Evolutionary conservation across 129 eudicot genomes (phyloP).

Genomic region (Flaveria linearis): DNA sequence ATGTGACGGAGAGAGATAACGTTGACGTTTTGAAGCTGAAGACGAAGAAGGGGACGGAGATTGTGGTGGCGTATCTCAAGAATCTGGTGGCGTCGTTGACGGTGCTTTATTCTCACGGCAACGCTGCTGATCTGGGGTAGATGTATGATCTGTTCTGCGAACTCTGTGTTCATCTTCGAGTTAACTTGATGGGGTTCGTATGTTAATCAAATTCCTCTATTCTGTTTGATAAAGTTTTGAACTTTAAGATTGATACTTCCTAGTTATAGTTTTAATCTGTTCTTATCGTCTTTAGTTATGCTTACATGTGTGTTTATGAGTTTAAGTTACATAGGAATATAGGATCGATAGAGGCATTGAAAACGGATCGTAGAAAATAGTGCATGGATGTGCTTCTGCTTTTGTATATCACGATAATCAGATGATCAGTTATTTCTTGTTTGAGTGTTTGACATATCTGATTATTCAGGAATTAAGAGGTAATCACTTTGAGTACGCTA

Average conservation of each 20-base stretch:
- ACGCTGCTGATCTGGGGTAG: constrained; percentile 98
- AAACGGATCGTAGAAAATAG: too few relatives aligned
- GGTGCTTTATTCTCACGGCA: constrained; percentile 89
- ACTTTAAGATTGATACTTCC: background rate
- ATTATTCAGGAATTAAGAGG: background rate
- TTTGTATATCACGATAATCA: background rate
- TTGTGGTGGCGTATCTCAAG: constrained; percentile 72
- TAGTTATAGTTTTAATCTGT: background rate
- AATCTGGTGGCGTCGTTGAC: constrained; percentile 78
- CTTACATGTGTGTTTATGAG: too few relatives aligned
- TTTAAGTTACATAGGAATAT: too few relatives aligned
- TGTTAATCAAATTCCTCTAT: background rate
- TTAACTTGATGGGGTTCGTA: constrained; percentile 84
- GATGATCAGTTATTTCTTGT: background rate
- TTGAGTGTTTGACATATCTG: background rate
- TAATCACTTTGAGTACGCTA: background rate
- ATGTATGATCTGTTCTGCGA: constrained; percentile 83
- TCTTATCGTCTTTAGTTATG: background rate
- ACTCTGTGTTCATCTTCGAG: constrained; percentile 78
- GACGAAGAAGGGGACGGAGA: constrained; percentile 76
- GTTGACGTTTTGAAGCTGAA: constrained; percentile 78
- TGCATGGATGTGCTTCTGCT: too few relatives aligned
- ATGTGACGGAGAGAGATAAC: constrained; percentile 69
- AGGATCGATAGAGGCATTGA: background rate
- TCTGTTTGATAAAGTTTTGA: background rate